phyloP scores from a whole-genome alignment of 345 rosid species.

The Cochlearia excelsa region DNA sequence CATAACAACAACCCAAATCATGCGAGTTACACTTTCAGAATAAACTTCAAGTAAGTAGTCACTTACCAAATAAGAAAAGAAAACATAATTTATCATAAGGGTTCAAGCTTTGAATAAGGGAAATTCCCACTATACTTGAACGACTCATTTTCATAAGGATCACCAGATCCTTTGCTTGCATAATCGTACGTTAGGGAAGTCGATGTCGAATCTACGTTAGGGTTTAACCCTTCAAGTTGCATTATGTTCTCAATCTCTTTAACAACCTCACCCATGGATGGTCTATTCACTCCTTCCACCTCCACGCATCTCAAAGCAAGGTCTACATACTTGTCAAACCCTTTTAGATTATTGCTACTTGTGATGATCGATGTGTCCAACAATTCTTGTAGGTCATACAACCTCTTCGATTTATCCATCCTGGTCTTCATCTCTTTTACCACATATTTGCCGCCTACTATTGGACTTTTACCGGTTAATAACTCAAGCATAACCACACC shows the following conservation, averaged over 20 bases:
- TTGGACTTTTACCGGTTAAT: constrained; percentile 64
- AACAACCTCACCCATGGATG: constrained; percentile 71
- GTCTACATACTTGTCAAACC: constrained; percentile 58
- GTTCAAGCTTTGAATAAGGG: constrained; percentile 44
- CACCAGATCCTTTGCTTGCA: constrained; percentile 31
- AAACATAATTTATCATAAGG: constrained; percentile 34
- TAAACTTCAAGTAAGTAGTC: constrained; percentile 6
- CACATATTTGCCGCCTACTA: constrained; percentile 74
- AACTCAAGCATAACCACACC: constrained; percentile 86
- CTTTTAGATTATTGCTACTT: constrained; percentile 45
- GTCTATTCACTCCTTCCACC: constrained; percentile 56
- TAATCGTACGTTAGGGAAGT: constrained; percentile 51
- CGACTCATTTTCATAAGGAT: constrained; percentile 46
- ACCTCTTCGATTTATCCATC: constrained; percentile 52
- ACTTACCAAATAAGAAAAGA: background rate
- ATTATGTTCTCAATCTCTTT: constrained; percentile 70
- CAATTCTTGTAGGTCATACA: constrained; percentile 61
- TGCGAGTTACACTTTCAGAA: background rate
- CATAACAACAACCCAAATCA: constrained; percentile 1
- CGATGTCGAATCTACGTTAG: constrained; percentile 51
- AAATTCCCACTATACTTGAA: constrained; percentile 45
- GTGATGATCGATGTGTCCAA: constrained; percentile 57
- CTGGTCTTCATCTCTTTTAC: constrained; percentile 66
- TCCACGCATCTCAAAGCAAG: constrained; percentile 63
- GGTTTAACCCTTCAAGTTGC: constrained; percentile 59